Base-by-base conservation (phyloP, 2,329 filamentous ascomycete genomes). In the Myriangium duriaei region DNA sequence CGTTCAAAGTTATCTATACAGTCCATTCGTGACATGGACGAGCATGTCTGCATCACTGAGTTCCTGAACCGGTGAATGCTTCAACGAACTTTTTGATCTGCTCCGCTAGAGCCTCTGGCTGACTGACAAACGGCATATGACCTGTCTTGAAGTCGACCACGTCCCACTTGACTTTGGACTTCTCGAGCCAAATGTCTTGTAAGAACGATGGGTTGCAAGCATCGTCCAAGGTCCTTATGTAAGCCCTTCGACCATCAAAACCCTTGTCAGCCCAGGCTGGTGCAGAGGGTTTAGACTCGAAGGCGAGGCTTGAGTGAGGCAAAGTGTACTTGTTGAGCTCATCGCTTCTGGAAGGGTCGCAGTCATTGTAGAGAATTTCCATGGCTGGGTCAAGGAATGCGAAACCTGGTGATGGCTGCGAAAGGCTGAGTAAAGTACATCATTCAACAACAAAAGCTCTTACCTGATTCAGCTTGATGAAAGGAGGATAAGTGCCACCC, bases 331-430 rank as follows among this genome's bases (percentile, higher is more conserved):
- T 37, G 19, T 46, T 42, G 9, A 47, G 9, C 5, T 42, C 26
- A 16, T 37, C 11, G 12, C 13, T 11, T 16, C 30, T 3, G 1
- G 36, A 18, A 2, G 33, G 13, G 21, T 40, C 33, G 31, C 17
- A 36, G 21, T 47, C 43, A 14, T 32, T 34, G 36, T 47, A 49
- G 4, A 47, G 41, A 2, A 39, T 47, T 11, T 43, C 34, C 29
- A 43, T 46, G 10, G 44, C 45, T n/a, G 42, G 42, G 11, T 32
- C 29, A 16, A 49, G 47, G 10, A 47, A 28, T 2, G 43, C 43
- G 4, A 46, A 16, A 15, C 45, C 45, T 13, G 40, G 16, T n/a
- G 31, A 33, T 21, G 47, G 45, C 47, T 49, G 14, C 21, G n/a
- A n/a, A n/a, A n/a, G n/a, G 21, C 21, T 26, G 21, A 26, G 21